phyloP scores from a whole-genome alignment of 371 early-diverging fungal genomes.

The Lichtheimia corymbifera region DNA sequence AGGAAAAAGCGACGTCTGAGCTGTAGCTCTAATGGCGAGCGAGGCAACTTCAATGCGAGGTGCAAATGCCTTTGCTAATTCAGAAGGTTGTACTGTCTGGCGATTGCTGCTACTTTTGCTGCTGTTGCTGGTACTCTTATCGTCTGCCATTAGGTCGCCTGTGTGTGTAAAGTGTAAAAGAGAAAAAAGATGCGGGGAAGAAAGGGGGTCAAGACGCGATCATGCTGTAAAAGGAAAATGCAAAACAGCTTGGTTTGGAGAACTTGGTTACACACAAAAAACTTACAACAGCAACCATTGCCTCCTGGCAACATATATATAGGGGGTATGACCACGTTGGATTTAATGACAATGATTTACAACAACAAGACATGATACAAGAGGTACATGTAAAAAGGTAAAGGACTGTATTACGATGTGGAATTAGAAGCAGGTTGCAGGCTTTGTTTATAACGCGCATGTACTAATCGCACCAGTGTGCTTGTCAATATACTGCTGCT shows the following conservation, averaged over 20 bases:
- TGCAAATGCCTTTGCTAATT: constrained; percentile 21
- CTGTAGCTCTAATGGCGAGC: constrained; percentile 19
- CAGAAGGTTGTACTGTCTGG: constrained; percentile 8
- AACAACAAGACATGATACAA: too few species aligned
- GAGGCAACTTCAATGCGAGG: constrained; percentile 23
- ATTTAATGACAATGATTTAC: too few species aligned
- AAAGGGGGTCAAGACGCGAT: background rate
- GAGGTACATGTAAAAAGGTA: too few species aligned
- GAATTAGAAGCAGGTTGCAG: too few species aligned
- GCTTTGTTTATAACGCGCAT: too few species aligned
- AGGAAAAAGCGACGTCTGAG: constrained; percentile 15
- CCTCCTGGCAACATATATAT: too few species aligned
- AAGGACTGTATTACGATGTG: too few species aligned
- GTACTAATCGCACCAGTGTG: too few species aligned
- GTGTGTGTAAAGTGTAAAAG: background rate
- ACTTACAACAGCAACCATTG: background rate
- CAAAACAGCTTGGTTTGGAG: constrained; percentile 4
- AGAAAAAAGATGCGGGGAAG: constrained; percentile 4
- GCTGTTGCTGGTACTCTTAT: background rate
- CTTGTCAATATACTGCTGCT: too few species aligned
- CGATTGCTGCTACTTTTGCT: background rate
- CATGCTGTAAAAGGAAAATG: background rate
- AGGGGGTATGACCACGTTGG: too few species aligned
- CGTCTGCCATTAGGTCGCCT: background rate
- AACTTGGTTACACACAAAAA: background rate